These are phyloP conservation scores for Neocatenulostroma microsporum DNA, from an alignment of 2,329 filamentous ascomycete genomes.

Conservation along the genomic window DNA sequence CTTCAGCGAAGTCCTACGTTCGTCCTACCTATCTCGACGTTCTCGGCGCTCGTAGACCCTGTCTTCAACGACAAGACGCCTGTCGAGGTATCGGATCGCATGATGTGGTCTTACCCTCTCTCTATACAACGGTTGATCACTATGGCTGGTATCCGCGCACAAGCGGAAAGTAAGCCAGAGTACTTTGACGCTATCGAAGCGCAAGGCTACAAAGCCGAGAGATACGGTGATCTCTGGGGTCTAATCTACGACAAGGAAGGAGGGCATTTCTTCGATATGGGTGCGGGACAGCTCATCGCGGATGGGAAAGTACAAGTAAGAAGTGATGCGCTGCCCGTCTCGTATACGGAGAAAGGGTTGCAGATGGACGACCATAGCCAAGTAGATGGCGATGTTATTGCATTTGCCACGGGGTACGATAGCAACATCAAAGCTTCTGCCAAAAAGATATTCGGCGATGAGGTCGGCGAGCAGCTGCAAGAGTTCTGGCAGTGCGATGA, in stretches of 20 bases:
- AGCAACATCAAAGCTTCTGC: constrained; percentile 33
- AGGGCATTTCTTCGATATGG: constrained; percentile 42
- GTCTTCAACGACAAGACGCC: constrained; percentile 14
- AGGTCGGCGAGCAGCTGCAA: constrained; percentile 31
- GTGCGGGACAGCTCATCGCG: constrained; percentile 34
- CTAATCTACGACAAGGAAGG: constrained; percentile 37
- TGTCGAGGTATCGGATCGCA: constrained; percentile 13
- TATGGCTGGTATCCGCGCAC: constrained; percentile 22
- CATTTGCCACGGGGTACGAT: constrained; percentile 41
- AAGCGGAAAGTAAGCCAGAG: constrained; percentile 28
- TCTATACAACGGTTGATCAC: constrained; percentile 23
- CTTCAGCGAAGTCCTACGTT: constrained; percentile 33
- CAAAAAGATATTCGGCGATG: constrained; percentile 32
- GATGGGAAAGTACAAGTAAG: constrained; percentile 40
- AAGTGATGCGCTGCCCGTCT: constrained; percentile 34
- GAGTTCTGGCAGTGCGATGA: constrained; percentile 40
- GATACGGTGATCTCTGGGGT: constrained; percentile 29
- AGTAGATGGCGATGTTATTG: constrained; percentile 38
- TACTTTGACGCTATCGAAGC: constrained; percentile 33
- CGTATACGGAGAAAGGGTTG: too few species aligned
- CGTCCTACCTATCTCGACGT: constrained; percentile 23
- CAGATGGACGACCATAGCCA: constrained; percentile 36
- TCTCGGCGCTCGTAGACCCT: constrained; percentile 9
- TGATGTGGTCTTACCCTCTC: constrained; percentile 17
- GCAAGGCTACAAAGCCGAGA: constrained; percentile 35